Percentiles rank a stretch among this genome's conserved stretches.
phyloP scores from a whole-genome alignment of 495 filamentous ascomycete species.

The Thermothielavioides terrestris region DNA sequence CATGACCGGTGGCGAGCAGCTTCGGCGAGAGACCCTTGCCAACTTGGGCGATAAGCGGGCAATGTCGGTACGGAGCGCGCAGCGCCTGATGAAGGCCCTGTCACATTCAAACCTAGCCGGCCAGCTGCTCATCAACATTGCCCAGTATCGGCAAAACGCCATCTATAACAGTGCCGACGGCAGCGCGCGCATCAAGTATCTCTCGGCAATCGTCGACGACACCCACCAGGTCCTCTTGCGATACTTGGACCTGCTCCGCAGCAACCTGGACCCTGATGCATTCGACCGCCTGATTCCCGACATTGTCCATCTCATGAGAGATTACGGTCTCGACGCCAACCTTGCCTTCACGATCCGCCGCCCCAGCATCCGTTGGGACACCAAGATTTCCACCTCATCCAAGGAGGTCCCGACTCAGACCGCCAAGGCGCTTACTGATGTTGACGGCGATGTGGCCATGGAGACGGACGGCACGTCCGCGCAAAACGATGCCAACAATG shows the following conservation, averaged over 20 bases:
- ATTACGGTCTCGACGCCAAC: constrained; percentile 72
- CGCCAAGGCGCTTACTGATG: constrained; percentile 22
- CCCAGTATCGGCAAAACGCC: constrained; percentile 75
- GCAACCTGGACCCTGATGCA: constrained; percentile 63
- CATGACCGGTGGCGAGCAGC: constrained; percentile 73
- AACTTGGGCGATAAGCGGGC: constrained; percentile 72
- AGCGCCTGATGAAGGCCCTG: constrained; percentile 68
- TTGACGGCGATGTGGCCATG: constrained; percentile 36
- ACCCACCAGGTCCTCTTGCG: constrained; percentile 76
- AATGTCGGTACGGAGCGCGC: constrained; percentile 51
- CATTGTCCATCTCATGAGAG: constrained; percentile 59
- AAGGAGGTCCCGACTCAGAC: constrained; percentile 23
- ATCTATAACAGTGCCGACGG: constrained; percentile 59
- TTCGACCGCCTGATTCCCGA: constrained; percentile 78
- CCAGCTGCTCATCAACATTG: constrained; percentile 76
- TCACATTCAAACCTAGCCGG: constrained; percentile 63
- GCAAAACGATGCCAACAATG: neutral
- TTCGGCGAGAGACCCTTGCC: constrained; percentile 70
- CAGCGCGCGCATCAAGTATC: constrained; percentile 66
- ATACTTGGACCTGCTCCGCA: constrained; percentile 81
- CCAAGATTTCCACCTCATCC: constrained; percentile 16
- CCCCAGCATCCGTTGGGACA: constrained; percentile 49
- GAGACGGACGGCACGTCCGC: constrained; percentile 10
- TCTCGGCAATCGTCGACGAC: constrained; percentile 81
- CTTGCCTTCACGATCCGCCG: constrained; percentile 85